A percentile compares a stretch with the other conserved stretches of the same genome.
Evolutionary conservation across 495 filamentous ascomycete genomes (phyloP).

Genomic region (Xylaria sp.): DNA sequence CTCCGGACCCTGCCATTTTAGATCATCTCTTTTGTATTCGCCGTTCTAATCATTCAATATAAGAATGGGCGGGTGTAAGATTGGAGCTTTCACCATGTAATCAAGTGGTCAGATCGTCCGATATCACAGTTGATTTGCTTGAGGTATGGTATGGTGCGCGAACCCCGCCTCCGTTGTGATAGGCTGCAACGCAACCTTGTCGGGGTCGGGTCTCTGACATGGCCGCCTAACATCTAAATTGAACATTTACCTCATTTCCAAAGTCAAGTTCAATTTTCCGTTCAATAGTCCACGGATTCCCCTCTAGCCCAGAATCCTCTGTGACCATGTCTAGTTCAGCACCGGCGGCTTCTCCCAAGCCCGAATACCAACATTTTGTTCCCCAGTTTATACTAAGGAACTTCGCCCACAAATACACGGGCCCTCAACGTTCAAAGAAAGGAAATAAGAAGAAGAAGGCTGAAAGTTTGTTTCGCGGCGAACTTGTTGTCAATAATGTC

Average conservation of each 20-base stretch:
- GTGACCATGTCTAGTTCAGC: not conserved
- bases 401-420: slow-evolving; percentile 44
- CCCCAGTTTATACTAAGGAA: slow-evolving; percentile 56
- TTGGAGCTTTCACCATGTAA: not conserved
- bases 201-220: not conserved
- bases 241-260: not conserved
- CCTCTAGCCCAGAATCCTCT: not conserved
- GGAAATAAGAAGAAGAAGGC: slow-evolving; percentile 31
- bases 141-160: not conserved
- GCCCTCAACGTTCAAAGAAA: slow-evolving; percentile 13
- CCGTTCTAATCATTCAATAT: not conserved
- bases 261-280: not conserved
- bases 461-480: slow-evolving; percentile 34
- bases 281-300: not conserved
- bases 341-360: not conserved
- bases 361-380: slow-evolving; percentile 57
- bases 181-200: not conserved
- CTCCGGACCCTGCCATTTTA: not conserved
- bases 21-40: not conserved
- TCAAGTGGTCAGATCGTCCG: not conserved
- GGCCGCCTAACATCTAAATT: not conserved
- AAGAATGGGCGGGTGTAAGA: not conserved
- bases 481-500: slow-evolving; percentile 37
- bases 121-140: not conserved
- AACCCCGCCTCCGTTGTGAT: slow-evolving; percentile 9